Percentiles rank a stretch among this genome's conserved stretches.
Evolutionary conservation across 345 rosid genomes (phyloP).

Genomic region (Rhodamnia rubescens): DNA sequence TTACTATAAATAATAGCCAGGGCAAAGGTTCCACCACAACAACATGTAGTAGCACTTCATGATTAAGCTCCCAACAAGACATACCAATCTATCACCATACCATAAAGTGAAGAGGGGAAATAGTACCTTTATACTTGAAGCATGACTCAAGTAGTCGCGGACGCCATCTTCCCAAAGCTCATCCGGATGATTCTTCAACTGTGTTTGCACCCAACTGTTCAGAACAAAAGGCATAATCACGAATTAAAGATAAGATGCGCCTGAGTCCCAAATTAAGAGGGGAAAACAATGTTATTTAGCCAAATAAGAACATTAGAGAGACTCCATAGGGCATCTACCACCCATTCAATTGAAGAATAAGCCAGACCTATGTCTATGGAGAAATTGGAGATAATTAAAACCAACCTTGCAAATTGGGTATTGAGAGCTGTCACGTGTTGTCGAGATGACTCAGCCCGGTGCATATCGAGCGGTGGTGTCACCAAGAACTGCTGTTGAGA

Average conservation of each 20-base stretch:
- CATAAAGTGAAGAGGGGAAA: background rate
- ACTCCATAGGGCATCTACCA: background rate
- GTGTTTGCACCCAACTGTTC: conserved; percentile 87
- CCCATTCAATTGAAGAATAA: background rate
- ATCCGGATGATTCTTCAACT: conserved; percentile 87
- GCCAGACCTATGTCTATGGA: background rate
- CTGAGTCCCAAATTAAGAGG: background rate
- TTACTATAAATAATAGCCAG: background rate
- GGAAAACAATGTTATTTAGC: background rate
- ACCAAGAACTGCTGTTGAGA: conserved; percentile 27
- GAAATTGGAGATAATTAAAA: background rate
- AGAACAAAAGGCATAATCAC: conserved; percentile 1
- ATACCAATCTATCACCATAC: background rate
- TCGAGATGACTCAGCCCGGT: conserved; percentile 57
- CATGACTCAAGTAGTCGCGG: conserved; percentile 66
- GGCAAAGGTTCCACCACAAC: background rate
- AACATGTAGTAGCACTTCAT: background rate
- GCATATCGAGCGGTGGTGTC: conserved; percentile 29
- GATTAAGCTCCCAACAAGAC: background rate
- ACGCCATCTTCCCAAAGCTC: conserved; percentile 98
- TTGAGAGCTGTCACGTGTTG: conserved; percentile 94
- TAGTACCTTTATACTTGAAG: conserved; percentile 63
- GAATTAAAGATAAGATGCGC: background rate
- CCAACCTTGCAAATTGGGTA: conserved; percentile 83
- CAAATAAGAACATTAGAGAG: background rate